phyloP scores from a whole-genome alignment of 2,329 filamentous ascomycete genomes.

The Exophiala oligosperma region DNA sequence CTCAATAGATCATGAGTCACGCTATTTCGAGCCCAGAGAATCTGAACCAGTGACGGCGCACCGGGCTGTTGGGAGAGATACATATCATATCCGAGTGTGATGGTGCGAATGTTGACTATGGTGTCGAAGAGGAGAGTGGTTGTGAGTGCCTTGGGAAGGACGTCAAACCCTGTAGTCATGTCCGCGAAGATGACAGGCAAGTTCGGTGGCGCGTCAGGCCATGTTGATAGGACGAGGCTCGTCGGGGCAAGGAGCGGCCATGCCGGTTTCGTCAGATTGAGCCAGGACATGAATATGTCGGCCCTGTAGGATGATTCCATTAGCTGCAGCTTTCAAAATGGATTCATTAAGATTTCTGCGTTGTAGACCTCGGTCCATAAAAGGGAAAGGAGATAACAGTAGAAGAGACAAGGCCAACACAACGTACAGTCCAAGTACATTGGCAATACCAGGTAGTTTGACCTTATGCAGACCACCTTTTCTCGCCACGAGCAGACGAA shows the following conservation, averaged over 20 bases:
- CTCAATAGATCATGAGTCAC: conserved; percentile 3
- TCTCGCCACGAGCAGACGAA: neutral
- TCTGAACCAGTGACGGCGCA: conserved; percentile 6
- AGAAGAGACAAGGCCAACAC: neutral
- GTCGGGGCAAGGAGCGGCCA: conserved; percentile 5
- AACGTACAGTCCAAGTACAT: conserved; percentile 1
- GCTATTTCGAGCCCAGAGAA: conserved; percentile 1
- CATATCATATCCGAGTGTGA: conserved; percentile 10
- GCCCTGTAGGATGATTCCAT: neutral
- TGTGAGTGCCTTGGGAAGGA: neutral
- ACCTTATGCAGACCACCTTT: neutral
- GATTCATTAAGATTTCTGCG: too few relatives aligned
- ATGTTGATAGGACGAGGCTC: neutral
- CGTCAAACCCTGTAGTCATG: neutral
- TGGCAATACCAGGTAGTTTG: conserved; percentile 1
- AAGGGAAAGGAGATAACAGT: neutral
- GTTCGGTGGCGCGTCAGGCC: neutral
- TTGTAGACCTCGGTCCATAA: neutral
- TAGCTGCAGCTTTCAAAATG: too few relatives aligned
- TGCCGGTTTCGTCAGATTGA: neutral
- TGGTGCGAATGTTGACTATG: neutral
- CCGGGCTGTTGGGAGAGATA: neutral
- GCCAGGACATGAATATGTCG: conserved; percentile 7
- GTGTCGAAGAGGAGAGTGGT: neutral
- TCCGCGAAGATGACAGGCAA: neutral